Evolutionary conservation across 495 filamentous ascomycete genomes (phyloP), one percentile per base, ranked within the genome.

Genomic region (Aspergillus campestris): DNA sequence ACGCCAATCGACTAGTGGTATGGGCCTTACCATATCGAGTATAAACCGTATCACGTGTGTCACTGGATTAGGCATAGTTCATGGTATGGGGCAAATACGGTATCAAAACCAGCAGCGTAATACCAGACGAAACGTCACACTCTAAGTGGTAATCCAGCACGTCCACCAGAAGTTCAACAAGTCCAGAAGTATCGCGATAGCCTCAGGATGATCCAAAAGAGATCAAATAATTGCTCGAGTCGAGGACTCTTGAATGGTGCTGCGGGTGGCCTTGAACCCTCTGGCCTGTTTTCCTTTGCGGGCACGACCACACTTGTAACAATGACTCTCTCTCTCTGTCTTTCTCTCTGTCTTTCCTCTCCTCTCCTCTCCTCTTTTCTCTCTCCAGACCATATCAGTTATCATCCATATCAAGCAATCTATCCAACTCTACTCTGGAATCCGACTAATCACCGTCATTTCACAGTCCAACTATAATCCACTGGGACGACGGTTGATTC

Each of bases 171-270:
- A 44, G 12, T 2, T 7, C 14, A 27, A 14, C 27, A 31, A 3
- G 31, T 12, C 9, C 18, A 34, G 30, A 34, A 11, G 41, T 9
- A 12, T 44, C 31, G 30, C 30, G 28, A 52, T 50, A 41, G 53
- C 50, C 49, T 56, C 53, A 54, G 48, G 43, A 49, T 12, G 48
- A 15, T 12, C 47, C 44, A 50, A 24, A 37, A 41, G 31, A 37
- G 13, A 12, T 36, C 1, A 3, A 13, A n/a, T n/a, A 4, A 34
- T 27, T 24, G 31, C 28, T 30, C 28, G n/a, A 33, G 8, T 30
- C 14, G n/a, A 3, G 24, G 9, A 30, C 4, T 8, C 8, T 28
- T 12, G 27, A 15, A 31, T 36, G 24, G 32, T 38, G 48, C 51
- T 45, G 42, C 55, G 44, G 42, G 39, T 1, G 18, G 18, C 14